phyloP scores from a whole-genome alignment of 352 stramenopile species.

The Phytophthora fragariae region DNA sequence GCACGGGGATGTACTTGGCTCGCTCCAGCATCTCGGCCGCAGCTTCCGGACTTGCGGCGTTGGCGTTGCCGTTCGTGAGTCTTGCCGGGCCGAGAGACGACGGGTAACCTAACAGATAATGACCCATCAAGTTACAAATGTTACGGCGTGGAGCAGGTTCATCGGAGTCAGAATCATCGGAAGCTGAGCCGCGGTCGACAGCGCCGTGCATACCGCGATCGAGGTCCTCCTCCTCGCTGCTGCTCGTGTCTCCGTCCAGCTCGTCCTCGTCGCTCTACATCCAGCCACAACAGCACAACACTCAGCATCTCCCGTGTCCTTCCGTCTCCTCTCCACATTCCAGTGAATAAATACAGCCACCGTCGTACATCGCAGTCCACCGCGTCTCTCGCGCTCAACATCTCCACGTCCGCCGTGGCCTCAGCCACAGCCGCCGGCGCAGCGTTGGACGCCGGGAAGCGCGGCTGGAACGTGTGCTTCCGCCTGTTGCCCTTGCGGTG shows the following conservation, averaged over 20 bases:
- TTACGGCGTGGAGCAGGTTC: constrained; percentile 61
- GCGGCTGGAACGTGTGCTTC: constrained; percentile 81
- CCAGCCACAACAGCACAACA: constrained; percentile 12
- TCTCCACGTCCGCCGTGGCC: constrained; percentile 23
- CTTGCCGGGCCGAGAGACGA: constrained; percentile 39
- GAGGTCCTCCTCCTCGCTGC: constrained; percentile 52
- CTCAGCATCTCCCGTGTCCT: not conserved
- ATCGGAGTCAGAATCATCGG: constrained; percentile 50
- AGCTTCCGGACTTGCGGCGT: constrained; percentile 19
- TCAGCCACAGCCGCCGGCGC: constrained; percentile 9
- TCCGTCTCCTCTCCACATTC: constrained; percentile 19
- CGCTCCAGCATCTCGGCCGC: constrained; percentile 84
- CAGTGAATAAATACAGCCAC: not conserved
- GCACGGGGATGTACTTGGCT: constrained; percentile 96
- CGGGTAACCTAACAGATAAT: constrained; percentile 83
- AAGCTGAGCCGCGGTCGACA: constrained; percentile 31
- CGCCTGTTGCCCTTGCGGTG: constrained; percentile 87
- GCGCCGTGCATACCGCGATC: constrained; percentile 39
- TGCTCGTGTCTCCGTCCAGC: constrained; percentile 51
- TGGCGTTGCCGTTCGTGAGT: constrained; percentile 27
- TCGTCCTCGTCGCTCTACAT: constrained; percentile 56
- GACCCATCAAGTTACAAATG: constrained; percentile 90
- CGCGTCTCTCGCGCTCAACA: constrained; percentile 32
- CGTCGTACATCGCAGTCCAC: constrained; percentile 47
- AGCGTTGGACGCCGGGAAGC: constrained; percentile 38